phyloP scores from a whole-genome alignment of 1,139 yeast species.

The Pichia sp. region DNA sequence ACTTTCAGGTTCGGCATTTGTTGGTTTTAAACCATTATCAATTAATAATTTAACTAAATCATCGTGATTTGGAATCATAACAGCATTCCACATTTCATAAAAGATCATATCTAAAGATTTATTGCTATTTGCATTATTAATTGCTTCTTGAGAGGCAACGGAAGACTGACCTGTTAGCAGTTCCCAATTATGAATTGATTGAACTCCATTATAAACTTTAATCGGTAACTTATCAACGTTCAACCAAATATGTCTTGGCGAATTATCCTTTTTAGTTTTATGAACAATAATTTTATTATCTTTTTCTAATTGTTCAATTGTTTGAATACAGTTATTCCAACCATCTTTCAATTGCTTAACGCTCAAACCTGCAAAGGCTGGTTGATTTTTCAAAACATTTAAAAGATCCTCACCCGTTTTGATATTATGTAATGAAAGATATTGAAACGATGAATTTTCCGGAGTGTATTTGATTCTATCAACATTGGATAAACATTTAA shows the following conservation, averaged over 20 bases:
- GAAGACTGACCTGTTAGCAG: constrained; percentile 6
- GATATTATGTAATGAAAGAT: constrained; percentile 83
- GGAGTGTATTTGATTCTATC: constrained; percentile 67
- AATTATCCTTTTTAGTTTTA: constrained; percentile 85
- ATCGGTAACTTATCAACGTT: constrained; percentile 64
- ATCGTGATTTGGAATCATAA: constrained; percentile 74
- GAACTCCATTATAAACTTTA: constrained; percentile 31
- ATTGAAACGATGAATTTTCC: constrained; percentile 61
- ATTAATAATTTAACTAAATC: constrained; percentile 73
- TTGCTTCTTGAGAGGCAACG: not conserved
- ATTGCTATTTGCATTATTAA: constrained; percentile 4
- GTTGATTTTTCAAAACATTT: constrained; percentile 67
- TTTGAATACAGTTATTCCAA: constrained; percentile 86
- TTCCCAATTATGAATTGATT: constrained; percentile 24
- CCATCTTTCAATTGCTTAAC: constrained; percentile 93
- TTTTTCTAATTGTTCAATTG: constrained; percentile 69
- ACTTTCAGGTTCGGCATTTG: constrained; percentile 93
- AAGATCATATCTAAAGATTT: constrained; percentile 33
- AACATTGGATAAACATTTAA: constrained; percentile 65
- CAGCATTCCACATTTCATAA: constrained; percentile 69
- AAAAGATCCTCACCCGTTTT: constrained; percentile 73
- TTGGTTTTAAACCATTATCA: constrained; percentile 86
- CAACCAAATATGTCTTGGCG: constrained; percentile 89
- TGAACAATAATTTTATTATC: constrained; percentile 73
- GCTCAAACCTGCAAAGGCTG: constrained; percentile 80